These are phyloP conservation scores for Radiomyces spectabilis DNA, from an alignment of 192 early-diverging fungal species.

Conservation along the genomic window DNA sequence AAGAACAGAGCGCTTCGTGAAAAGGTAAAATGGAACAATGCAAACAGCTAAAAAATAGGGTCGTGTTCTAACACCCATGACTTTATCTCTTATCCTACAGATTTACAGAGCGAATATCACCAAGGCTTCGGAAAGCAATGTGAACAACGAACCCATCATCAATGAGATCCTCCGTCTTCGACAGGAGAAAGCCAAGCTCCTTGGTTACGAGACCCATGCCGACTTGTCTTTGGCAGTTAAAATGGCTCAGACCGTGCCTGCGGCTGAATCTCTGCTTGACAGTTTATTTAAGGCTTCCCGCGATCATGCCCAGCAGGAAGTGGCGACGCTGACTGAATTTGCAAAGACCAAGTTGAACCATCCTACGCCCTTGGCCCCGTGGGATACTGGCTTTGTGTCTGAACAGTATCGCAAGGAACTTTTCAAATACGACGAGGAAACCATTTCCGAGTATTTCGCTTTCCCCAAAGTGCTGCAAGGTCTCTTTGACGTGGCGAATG, in stretches of 20 bases:
- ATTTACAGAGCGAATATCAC: conserved; percentile 41
- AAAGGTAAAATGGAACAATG: conserved; percentile 18
- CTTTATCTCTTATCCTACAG: conserved; percentile 14
- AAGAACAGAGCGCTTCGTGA: conserved; percentile 43
- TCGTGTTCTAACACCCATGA: no score
- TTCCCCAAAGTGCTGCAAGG: conserved; percentile 47
- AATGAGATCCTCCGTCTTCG: conserved; percentile 45
- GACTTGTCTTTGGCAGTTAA: conserved; percentile 47
- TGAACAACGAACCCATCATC: conserved; percentile 48
- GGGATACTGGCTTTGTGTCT: conserved; percentile 39
- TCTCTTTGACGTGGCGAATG: conserved; percentile 42
- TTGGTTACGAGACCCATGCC: conserved; percentile 41
- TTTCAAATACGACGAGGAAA: conserved; percentile 44
- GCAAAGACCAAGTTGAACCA: conserved; percentile 28
- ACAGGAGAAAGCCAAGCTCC: conserved; percentile 39
- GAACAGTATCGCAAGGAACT: conserved; percentile 48
- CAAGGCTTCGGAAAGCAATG: conserved; percentile 38
- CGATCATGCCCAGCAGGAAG: conserved; percentile 32
- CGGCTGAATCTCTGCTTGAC: conserved; percentile 38
- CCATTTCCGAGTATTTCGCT: conserved; percentile 45
- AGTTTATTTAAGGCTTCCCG: conserved; percentile 36
- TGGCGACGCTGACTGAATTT: conserved; percentile 35
- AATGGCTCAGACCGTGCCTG: conserved; percentile 39
- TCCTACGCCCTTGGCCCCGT: conserved; percentile 33
- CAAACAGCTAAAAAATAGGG: background rate